phyloP scores from a whole-genome alignment of 495 filamentous ascomycete species.

The Thozetella sp. region DNA sequence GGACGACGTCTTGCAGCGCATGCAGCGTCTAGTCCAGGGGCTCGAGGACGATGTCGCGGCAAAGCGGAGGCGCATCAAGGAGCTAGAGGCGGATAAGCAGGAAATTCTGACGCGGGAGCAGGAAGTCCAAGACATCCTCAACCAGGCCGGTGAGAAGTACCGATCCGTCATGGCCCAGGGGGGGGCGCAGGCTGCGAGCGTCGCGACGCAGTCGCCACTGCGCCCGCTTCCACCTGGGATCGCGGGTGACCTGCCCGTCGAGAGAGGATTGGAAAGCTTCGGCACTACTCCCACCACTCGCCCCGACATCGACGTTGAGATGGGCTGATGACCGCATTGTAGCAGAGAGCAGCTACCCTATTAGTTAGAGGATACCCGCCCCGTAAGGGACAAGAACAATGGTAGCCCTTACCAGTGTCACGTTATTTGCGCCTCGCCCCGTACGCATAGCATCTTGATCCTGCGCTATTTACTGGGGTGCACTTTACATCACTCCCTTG shows the following conservation, averaged over 20 bases:
- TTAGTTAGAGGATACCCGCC: neutral
- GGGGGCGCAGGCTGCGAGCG: conserved; percentile 12
- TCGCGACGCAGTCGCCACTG: conserved; percentile 27
- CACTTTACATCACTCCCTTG: too few species aligned
- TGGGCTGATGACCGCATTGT: conserved; percentile 7
- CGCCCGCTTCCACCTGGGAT: conserved; percentile 24
- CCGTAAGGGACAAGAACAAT: too few species aligned
- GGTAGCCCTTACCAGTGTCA: too few species aligned
- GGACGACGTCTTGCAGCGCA: conserved; percentile 44
- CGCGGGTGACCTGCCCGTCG: conserved; percentile 30
- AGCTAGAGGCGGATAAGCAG: conserved; percentile 35
- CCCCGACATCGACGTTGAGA: conserved; percentile 21
- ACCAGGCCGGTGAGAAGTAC: conserved; percentile 82
- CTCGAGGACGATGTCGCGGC: conserved; percentile 30
- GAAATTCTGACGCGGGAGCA: conserved; percentile 74
- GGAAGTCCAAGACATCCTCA: conserved; percentile 79
- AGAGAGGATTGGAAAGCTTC: conserved; percentile 63
- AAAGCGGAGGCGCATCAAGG: conserved; percentile 28
- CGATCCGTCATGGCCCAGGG: conserved; percentile 33
- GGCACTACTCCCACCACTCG: conserved; percentile 58
- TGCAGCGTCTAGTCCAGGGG: conserved; percentile 36
- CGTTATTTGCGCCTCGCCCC: neutral
- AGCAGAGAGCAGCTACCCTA: neutral
- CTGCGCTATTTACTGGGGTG: too few species aligned
- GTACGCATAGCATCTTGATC: too few species aligned